Base-by-base conservation (phyloP, 75 land plant species). In the Chamaecyparis obtusa region DNA sequence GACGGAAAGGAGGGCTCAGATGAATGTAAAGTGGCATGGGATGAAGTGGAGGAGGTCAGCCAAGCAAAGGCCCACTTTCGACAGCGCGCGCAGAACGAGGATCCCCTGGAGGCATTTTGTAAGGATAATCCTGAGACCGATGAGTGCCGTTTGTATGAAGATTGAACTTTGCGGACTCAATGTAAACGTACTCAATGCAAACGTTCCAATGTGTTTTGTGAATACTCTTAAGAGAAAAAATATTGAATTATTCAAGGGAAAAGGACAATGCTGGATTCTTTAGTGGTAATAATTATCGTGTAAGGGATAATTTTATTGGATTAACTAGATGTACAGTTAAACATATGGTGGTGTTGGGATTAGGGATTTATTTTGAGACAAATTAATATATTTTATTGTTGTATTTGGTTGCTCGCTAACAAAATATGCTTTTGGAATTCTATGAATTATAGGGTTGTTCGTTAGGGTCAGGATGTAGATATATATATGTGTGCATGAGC, bases 21-120 rank as follows among this genome's bases (percentile, higher is more conserved):
- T 30, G 95, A 93, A 81, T 96, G 96, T 86, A 92, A 86, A 83
- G 98, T 92, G 21, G 96, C 96, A 10, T 95, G 98, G 98, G 98
- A 94, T 76, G 94, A 95, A 86, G 97, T 95, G 76, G 98, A 96
- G 86, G 98, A 96, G 91, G 88, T 94, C 46, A 93, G 94, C 87
- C 93, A 91, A 84, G 97, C 92, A 74, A 94, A 93, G 78, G 91
- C 97, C 2, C 90, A 93, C 86, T 87, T 93, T 85, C 94, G 96
- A 64, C 86, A 82, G 78, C 88, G 90, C 43, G 46, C 91, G 60
- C 85, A 88, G 86, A 87, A 89, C 35, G 69, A 88, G 30, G 95
- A 94, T 83, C 95, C 95, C 6, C 87, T 94, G 49, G 95, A 94
- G 85, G 57, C 56, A 19, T 93, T 51, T 85, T 94, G 95, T 77